phyloP scores from a whole-genome alignment of 1,284 basidiomycete genomes.

The Coniophora puteana region DNA sequence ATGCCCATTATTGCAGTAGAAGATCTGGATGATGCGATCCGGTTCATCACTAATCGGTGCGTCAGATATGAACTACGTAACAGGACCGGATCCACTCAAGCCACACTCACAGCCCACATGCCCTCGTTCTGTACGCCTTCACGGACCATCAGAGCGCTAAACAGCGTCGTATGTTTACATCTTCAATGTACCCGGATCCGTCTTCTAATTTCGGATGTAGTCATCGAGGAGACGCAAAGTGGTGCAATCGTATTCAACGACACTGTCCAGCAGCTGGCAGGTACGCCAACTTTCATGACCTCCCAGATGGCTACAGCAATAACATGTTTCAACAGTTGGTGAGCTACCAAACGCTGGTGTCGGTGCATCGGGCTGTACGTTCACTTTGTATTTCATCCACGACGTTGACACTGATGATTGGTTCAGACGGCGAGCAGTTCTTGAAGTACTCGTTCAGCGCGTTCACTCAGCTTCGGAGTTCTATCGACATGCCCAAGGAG shows the following conservation, averaged over 20 bases:
- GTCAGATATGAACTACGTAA: conserved; percentile 10
- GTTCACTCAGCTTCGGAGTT: conserved; percentile 43
- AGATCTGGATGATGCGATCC: conserved; percentile 29
- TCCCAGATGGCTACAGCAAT: neutral
- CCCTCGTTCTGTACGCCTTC: conserved; percentile 26
- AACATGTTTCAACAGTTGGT: conserved; percentile 1
- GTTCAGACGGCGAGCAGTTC: conserved; percentile 37
- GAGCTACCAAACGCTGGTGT: conserved; percentile 28
- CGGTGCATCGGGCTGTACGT: conserved; percentile 43
- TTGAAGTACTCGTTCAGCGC: conserved; percentile 43
- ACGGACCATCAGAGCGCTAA: conserved; percentile 23
- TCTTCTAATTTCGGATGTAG: conserved; percentile 23
- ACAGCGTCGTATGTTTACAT: conserved; percentile 15
- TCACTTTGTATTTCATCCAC: conserved; percentile 10
- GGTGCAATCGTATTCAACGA: conserved; percentile 55
- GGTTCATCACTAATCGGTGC: conserved; percentile 43
- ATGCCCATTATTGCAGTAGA: conserved; percentile 62
- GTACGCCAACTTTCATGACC: conserved; percentile 9
- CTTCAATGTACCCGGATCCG: neutral
- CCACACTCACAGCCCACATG: conserved; percentile 16
- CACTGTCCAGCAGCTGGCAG: conserved; percentile 40
- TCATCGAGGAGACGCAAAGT: conserved; percentile 43
- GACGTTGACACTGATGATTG: neutral
- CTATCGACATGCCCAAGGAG: conserved; percentile 39
- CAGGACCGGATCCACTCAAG: conserved; percentile 3